Base-by-base conservation (phyloP, 108 stramenopile species). In the Poteriospumella lacustris region DNA sequence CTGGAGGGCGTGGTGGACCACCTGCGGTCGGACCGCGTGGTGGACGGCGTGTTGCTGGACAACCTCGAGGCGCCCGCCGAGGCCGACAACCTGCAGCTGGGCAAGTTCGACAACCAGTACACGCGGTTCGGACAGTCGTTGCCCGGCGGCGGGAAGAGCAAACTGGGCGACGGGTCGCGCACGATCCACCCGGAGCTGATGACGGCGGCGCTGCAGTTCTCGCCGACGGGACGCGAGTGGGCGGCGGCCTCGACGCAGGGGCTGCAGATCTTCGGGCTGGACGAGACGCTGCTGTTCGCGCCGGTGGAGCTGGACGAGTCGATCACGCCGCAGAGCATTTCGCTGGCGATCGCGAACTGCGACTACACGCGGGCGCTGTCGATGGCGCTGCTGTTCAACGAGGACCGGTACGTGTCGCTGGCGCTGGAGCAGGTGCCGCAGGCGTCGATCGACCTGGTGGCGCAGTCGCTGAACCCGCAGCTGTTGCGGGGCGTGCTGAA, bases 221-320 rank as follows among this genome's bases (percentile, higher is more conserved):
- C 84, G 41, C 86, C 89, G 1, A 85, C 84, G 9, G 89, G 89
- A 1, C 42, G 80, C 38, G 86, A 81, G 43, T 88, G 84, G 86
- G 84, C 84, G 42, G 86, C 78, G 0, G 86, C 84, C n/a, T 81
- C 85, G 1, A 83, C 86, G 1, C 80, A 85, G 24, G 89, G 87
- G 0, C 47, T 89, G 42, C 80, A 87, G 77, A 40, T 88, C 26
- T 88, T 58, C 80, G 67, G 79, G 9, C 77, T 84, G 2, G 89
- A 88, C 59, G 86, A 87, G 26, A 80, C 78, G 5, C 44, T 84
- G 39, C 64, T 68, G n/a, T 89, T 89, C 72, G 85, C 83, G 29
- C 88, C 88, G 1, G 73, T 83, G 1, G 87, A 89, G 1, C 73
- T 89, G 40, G 80, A 81, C 15, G 73, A 75, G 12, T 39, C 42